phyloP scores from a whole-genome alignment of 306 rosid species.

The Begonia masoniana region DNA sequence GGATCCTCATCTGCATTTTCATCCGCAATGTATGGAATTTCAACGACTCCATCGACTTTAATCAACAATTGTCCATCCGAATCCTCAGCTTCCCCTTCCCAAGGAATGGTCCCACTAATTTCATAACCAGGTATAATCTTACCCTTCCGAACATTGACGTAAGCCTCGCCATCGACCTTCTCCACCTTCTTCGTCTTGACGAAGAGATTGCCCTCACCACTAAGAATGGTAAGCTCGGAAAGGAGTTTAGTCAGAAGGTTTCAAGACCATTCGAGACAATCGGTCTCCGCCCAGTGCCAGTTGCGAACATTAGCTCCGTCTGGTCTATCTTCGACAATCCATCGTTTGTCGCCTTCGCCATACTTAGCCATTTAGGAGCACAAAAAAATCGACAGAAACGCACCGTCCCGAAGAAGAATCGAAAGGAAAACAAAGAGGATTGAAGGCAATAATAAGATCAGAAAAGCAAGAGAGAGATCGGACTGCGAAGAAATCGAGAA shows the following conservation, averaged over 20 bases:
- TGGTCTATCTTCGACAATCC: conserved; percentile 91
- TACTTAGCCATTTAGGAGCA: conserved; percentile 48
- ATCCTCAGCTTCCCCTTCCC: conserved; percentile 86
- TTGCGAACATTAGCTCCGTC: conserved; percentile 96
- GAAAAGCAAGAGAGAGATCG: neutral
- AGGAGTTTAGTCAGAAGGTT: conserved; percentile 53
- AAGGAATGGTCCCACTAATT: conserved; percentile 36
- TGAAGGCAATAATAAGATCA: neutral
- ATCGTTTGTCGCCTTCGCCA: conserved; percentile 96
- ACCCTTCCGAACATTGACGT: conserved; percentile 81
- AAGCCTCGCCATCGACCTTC: conserved; percentile 77
- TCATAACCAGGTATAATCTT: conserved; percentile 95
- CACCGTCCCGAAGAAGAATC: neutral
- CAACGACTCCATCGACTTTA: conserved; percentile 64
- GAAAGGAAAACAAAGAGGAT: neutral
- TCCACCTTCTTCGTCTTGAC: conserved; percentile 40
- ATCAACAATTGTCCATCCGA: conserved; percentile 37
- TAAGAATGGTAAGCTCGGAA: conserved; percentile 37
- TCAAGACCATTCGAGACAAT: conserved; percentile 82
- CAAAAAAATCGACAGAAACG: neutral
- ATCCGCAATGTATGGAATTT: conserved; percentile 81
- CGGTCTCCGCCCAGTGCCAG: conserved; percentile 98
- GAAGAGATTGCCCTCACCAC: conserved; percentile 55
- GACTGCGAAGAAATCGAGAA: neutral
- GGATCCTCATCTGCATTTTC: conserved; percentile 98